Evolutionary conservation across 305 asterid genomes (phyloP).

Genomic region (Rubia tinctorum): DNA sequence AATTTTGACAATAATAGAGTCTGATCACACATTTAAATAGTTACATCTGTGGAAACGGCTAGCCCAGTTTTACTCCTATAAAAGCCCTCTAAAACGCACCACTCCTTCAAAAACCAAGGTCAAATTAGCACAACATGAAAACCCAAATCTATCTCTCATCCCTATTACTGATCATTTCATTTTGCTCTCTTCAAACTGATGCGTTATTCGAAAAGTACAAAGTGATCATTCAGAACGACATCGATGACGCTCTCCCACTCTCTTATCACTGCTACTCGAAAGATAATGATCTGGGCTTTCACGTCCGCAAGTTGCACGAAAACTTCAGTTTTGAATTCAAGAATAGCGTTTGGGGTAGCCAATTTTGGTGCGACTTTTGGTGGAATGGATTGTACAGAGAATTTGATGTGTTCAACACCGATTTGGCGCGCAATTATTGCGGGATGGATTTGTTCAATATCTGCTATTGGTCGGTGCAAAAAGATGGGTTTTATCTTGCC

Average conservation of each 20-base stretch:
- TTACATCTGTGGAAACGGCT: background rate
- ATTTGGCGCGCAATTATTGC: background rate
- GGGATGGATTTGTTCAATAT: background rate
- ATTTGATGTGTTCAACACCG: background rate
- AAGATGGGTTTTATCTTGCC: constrained; percentile 2
- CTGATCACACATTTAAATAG: background rate
- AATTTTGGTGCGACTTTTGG: background rate
- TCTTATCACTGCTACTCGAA: background rate
- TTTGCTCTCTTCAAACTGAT: background rate
- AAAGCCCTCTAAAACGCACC: background rate
- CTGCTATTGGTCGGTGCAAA: background rate
- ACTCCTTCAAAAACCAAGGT: background rate
- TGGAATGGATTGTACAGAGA: background rate
- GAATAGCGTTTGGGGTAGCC: background rate
- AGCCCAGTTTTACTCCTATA: background rate
- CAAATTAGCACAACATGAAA: background rate
- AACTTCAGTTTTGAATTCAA: background rate
- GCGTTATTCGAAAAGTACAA: background rate
- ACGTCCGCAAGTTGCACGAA: background rate
- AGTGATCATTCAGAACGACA: background rate
- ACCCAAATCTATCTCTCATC: background rate
- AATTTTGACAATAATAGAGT: too few relatives aligned
- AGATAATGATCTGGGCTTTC: background rate
- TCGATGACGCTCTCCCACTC: background rate
- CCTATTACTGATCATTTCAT: background rate